phyloP scores from a whole-genome alignment of 1,139 yeast genomes.

The Scheffersomyces insectosa region DNA sequence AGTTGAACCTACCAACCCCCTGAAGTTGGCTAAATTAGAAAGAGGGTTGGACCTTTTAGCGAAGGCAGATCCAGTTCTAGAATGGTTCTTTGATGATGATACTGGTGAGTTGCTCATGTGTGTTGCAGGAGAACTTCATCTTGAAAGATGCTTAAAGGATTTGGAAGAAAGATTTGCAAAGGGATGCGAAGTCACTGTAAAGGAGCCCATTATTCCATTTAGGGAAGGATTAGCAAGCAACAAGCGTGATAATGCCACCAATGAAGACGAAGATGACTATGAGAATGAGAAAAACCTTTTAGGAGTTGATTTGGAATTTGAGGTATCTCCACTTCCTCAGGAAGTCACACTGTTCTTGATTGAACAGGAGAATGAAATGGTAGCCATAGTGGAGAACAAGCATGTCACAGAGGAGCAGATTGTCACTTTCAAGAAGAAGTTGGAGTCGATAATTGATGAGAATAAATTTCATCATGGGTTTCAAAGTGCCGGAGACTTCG shows the following conservation, averaged over 20 bases:
- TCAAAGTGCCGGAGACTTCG: conserved; percentile 22
- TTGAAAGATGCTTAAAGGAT: conserved; percentile 89
- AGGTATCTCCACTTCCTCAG: conserved; percentile 59
- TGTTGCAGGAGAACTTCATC: conserved; percentile 94
- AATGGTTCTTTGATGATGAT: conserved; percentile 75
- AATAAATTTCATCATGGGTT: conserved; percentile 20
- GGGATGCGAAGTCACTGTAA: conserved; percentile 79
- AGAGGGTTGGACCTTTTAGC: conserved; percentile 77
- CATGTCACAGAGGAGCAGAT: conserved; percentile 17
- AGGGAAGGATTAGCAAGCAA: conserved; percentile 72
- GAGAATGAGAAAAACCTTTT: conserved; percentile 32
- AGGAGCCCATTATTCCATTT: conserved; percentile 94
- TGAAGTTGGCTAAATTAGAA: conserved; percentile 72
- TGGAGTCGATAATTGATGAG: conserved; percentile 33
- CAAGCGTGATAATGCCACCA: conserved; percentile 8
- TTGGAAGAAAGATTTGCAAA: conserved; percentile 84
- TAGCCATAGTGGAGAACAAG: conserved; percentile 15
- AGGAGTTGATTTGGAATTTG: conserved; percentile 52
- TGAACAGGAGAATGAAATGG: conserved; percentile 42
- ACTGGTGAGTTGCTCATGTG: conserved; percentile 90
- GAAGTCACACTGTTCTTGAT: conserved; percentile 52
- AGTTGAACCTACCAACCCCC: conserved; percentile 86
- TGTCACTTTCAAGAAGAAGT: conserved; percentile 23
- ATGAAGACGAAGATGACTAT: conserved; percentile 16
- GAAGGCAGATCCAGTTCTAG: conserved; percentile 91